phyloP scores from a whole-genome alignment of 2,329 filamentous ascomycete genomes.

The Ophiostoma australiae region DNA sequence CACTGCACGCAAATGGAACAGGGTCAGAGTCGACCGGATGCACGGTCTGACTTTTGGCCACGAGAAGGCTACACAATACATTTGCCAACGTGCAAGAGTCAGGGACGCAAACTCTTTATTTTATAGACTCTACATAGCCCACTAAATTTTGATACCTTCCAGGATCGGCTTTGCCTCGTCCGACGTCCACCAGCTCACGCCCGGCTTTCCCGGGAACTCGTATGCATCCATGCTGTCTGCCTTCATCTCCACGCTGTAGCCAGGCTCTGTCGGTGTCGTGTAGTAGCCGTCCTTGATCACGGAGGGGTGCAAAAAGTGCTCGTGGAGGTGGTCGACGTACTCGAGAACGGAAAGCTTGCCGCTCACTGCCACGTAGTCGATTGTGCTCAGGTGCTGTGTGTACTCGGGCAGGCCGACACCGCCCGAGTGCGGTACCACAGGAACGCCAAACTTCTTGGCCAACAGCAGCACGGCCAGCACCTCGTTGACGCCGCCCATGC shows the following conservation, averaged over 20 bases:
- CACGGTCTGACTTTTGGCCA: no score
- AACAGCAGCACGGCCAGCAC: slow-evolving; percentile 85
- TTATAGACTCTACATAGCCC: background rate
- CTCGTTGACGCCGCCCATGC: slow-evolving; percentile 86
- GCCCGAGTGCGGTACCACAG: slow-evolving; percentile 83
- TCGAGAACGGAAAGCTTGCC: slow-evolving; percentile 79
- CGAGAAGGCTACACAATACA: background rate
- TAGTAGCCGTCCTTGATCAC: slow-evolving; percentile 82
- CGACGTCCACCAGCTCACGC: slow-evolving; percentile 79
- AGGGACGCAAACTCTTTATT: background rate
- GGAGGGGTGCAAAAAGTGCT: slow-evolving; percentile 81
- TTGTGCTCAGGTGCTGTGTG: slow-evolving; percentile 86
- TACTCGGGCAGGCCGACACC: slow-evolving; percentile 90
- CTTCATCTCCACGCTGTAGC: slow-evolving; percentile 95
- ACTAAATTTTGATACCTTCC: slow-evolving; percentile 54
- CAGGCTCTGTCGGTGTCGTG: slow-evolving; percentile 74
- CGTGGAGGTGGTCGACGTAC: slow-evolving; percentile 89
- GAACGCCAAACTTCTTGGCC: slow-evolving; percentile 71
- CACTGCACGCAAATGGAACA: no score
- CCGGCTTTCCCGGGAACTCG: slow-evolving; percentile 69
- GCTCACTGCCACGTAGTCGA: slow-evolving; percentile 84
- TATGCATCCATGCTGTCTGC: slow-evolving; percentile 76
- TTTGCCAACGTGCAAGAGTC: background rate
- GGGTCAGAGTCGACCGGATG: no score
- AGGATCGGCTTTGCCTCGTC: slow-evolving; percentile 73